Conservation (phyloP, 768 basidiomycete genomes). For the Suillus tomentosus region DNA sequence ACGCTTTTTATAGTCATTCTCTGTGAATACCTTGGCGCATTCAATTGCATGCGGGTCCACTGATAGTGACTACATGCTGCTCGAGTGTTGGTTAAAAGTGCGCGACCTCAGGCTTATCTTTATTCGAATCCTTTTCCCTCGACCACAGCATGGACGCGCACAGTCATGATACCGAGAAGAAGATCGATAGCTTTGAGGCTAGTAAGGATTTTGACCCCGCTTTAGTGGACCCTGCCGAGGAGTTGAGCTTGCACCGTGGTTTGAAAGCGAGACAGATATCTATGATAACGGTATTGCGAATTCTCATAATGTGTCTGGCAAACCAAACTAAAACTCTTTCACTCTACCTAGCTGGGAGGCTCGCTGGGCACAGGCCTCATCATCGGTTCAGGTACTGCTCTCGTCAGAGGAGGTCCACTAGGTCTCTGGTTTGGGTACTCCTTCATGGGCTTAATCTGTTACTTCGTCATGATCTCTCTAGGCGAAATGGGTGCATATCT, state of each 20-base stretch:
- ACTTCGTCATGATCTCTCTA: conserved; percentile 57
- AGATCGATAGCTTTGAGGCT: neutral
- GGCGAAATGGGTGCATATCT: conserved; percentile 43
- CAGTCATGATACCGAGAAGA: neutral
- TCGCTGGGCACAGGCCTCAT: conserved; percentile 59
- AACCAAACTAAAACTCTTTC: neutral
- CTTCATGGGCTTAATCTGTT: conserved; percentile 58
- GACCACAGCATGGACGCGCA: neutral
- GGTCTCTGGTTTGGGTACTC: conserved; percentile 43
- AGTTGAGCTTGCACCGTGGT: conserved; percentile 47
- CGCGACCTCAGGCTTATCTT: neutral
- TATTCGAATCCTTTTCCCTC: neutral
- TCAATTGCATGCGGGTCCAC: neutral
- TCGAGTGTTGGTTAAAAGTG: neutral
- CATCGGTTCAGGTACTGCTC: conserved; percentile 60
- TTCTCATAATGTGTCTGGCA: neutral
- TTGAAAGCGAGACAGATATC: conserved; percentile 55
- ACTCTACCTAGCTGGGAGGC: conserved; percentile 40
- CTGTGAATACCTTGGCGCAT: conserved; percentile 3
- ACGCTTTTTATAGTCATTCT: neutral
- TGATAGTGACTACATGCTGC: neutral
- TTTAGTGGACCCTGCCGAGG: conserved; percentile 36
- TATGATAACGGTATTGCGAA: conserved; percentile 50
- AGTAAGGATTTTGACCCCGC: conserved; percentile 12
- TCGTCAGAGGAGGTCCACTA: conserved; percentile 55